phyloP scores from a whole-genome alignment of 345 rosid genomes.

The Salix brachista region DNA sequence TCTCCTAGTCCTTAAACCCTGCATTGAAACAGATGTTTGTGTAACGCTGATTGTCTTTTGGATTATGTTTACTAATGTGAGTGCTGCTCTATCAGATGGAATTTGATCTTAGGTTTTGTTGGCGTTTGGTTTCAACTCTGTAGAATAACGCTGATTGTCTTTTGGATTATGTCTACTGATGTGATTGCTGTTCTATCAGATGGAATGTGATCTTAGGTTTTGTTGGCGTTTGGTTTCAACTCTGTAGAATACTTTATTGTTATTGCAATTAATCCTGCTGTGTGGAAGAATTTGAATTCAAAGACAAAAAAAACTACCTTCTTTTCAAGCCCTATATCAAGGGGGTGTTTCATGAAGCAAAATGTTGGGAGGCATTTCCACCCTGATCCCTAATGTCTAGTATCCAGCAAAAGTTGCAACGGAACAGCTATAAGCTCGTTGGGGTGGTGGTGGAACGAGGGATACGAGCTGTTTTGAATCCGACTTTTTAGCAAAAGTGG shows the following conservation, averaged over 20 bases:
- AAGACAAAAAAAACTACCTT: not conserved
- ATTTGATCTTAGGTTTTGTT: constrained; percentile 10
- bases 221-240: constrained; percentile 4
- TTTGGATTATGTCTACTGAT: not conserved
- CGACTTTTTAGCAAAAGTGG: not conserved
- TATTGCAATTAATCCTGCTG: not conserved
- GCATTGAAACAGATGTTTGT: not conserved
- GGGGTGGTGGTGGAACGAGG: not conserved
- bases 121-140: not conserved
- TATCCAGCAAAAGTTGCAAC: not conserved
- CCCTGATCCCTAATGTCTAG: not conserved
- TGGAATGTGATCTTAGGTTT: constrained; percentile 6
- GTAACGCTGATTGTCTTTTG: constrained; percentile 6
- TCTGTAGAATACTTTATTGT: constrained; percentile 4
- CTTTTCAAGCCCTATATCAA: not conserved
- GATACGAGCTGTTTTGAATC: not conserved
- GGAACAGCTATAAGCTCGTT: not conserved
- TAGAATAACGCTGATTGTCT: constrained; percentile 1
- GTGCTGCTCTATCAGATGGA: not conserved
- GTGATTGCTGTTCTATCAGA: not conserved
- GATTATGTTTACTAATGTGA: not conserved
- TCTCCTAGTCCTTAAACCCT: constrained; percentile 63
- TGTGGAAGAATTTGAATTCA: not conserved
- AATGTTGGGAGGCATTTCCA: not conserved
- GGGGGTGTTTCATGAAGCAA: not conserved